phyloP scores from a whole-genome alignment of 768 basidiomycete genomes.

The Psilocybe sp. region DNA sequence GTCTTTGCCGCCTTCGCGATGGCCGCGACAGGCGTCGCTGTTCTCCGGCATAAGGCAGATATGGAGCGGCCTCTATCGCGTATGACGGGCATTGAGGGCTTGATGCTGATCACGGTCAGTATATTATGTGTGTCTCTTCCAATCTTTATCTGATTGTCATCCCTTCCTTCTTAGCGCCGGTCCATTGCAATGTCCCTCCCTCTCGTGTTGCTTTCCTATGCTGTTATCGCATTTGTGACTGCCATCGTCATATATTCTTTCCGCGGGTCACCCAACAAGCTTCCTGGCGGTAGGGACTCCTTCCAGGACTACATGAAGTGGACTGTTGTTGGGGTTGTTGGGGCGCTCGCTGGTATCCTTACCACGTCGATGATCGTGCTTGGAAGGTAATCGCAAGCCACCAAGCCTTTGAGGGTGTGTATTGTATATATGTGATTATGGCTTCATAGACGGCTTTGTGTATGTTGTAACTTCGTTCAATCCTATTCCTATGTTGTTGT shows the following conservation, averaged over 20 bases:
- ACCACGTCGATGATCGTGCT: slow-evolving; percentile 25
- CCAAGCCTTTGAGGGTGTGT: too few species aligned
- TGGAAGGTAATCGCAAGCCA: neutral
- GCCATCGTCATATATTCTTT: slow-evolving; percentile 68
- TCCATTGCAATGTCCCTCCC: slow-evolving; percentile 70
- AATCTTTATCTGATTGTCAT: neutral
- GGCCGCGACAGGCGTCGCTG: slow-evolving; percentile 63
- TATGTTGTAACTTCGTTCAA: too few species aligned
- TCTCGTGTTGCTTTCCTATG: slow-evolving; percentile 70
- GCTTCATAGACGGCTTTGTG: too few species aligned
- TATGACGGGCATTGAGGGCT: slow-evolving; percentile 51
- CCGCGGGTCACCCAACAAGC: slow-evolving; percentile 43
- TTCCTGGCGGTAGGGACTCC: slow-evolving; percentile 33
- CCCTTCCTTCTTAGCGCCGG: slow-evolving; percentile 39
- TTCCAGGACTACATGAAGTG: slow-evolving; percentile 63
- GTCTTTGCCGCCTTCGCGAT: slow-evolving; percentile 69
- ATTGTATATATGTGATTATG: too few species aligned
- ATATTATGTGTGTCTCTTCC: neutral
- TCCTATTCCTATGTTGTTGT: too few species aligned
- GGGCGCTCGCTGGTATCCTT: slow-evolving; percentile 60
- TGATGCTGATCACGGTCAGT: slow-evolving; percentile 47
- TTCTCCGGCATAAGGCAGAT: slow-evolving; percentile 70
- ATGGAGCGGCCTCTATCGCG: slow-evolving; percentile 48
- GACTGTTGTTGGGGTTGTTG: slow-evolving; percentile 62
- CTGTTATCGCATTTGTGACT: slow-evolving; percentile 64